Evolutionary conservation across 257 asterid species (phyloP).

Genomic region (Solanum clarkiae): DNA sequence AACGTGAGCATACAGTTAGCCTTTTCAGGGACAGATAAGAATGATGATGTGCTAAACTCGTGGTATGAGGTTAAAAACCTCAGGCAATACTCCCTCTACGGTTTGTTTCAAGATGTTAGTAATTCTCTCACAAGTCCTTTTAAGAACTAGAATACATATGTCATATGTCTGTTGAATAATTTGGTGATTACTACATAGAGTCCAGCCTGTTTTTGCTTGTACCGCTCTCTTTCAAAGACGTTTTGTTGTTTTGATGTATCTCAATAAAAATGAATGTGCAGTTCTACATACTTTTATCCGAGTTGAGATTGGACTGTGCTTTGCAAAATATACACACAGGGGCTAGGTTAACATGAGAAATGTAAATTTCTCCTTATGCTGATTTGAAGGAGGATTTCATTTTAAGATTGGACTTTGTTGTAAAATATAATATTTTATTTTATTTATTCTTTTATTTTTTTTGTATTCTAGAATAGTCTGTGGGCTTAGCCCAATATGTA

Average conservation of each 20-base stretch:
- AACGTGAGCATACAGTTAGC: slow-evolving; percentile 64
- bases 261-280: background rate
- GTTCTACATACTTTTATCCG: background rate
- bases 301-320: too few species aligned
- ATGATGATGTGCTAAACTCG: slow-evolving; percentile 57
- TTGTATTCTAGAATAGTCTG: too few species aligned
- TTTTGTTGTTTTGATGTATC: background rate
- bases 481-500: too few species aligned
- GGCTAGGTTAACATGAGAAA: too few species aligned
- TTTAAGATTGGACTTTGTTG: too few species aligned
- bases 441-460: too few species aligned
- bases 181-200: background rate
- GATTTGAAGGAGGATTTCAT: too few species aligned
- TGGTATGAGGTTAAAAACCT: slow-evolving; percentile 93
- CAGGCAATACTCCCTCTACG: slow-evolving; percentile 62
- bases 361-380: too few species aligned
- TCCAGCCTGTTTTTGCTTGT: background rate
- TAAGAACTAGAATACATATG: background rate
- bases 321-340: too few species aligned
- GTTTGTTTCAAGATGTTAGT: slow-evolving; percentile 41
- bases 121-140: slow-evolving; percentile 43
- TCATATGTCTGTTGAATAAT: background rate
- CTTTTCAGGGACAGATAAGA: slow-evolving; percentile 74
- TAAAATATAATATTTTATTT: too few species aligned
- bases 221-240: background rate